phyloP scores from a whole-genome alignment of 345 rosid species.

The Euphorbia tirucalli region DNA sequence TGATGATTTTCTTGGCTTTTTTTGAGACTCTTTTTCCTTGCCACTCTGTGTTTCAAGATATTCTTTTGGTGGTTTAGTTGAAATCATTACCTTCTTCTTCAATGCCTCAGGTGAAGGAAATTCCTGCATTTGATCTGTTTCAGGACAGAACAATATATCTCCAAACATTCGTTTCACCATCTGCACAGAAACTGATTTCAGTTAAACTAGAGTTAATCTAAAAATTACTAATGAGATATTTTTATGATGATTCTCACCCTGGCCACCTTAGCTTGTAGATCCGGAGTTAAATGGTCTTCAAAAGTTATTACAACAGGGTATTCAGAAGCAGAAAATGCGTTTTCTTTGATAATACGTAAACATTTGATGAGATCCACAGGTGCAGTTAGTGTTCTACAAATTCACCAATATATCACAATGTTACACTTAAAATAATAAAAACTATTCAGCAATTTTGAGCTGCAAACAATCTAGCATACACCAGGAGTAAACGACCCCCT shows the following conservation, averaged over 20 bases:
- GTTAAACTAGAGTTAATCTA: not conserved
- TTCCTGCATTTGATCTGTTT: constrained; percentile 29
- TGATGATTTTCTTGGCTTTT: constrained; percentile 13
- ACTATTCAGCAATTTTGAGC: no score
- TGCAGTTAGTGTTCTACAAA: constrained; percentile 59
- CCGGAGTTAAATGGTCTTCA: constrained; percentile 66
- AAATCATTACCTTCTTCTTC: constrained; percentile 60
- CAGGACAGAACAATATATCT: constrained; percentile 40
- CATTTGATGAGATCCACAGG: constrained; percentile 59
- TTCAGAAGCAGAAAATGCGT: constrained; percentile 60
- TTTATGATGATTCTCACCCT: constrained; percentile 35
- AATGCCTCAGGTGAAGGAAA: constrained; percentile 72
- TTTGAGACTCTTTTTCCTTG: constrained; percentile 12
- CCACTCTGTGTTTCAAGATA: constrained; percentile 39
- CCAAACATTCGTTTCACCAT: constrained; percentile 54
- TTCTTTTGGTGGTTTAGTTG: constrained; percentile 86
- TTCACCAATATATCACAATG: not conserved
- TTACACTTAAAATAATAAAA: not conserved
- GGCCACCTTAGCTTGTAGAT: constrained; percentile 67
- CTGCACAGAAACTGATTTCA: constrained; percentile 31
- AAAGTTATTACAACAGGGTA: constrained; percentile 86
- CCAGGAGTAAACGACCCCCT: no score
- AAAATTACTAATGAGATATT: not conserved
- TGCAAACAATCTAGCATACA: no score
- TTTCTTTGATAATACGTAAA: constrained; percentile 50